Evolutionary conservation across 169 alveolate genomes (phyloP), one percentile per base, ranked within the genome.

Genomic region (Cryptosporidium parvum): DNA sequence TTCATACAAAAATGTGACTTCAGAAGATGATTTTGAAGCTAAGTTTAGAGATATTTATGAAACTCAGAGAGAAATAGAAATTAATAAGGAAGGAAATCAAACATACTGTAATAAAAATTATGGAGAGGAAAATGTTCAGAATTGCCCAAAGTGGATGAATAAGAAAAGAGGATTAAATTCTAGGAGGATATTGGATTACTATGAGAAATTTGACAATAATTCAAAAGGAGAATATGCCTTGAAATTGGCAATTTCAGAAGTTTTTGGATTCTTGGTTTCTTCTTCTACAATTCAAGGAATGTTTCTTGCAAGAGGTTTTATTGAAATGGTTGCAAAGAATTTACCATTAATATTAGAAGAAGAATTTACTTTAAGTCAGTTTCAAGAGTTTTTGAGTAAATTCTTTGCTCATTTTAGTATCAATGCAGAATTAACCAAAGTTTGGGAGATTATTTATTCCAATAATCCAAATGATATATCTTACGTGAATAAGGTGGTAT

Each of bases 241-340:
- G 37, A 80, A 80, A 56, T 33, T 80, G 68, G 89, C 89, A 42
- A 62, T 80, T 29, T 80, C 89, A 1, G 89, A 80, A n/a, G 59
- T 80, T 42, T 80, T 80, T 62, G 89, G 89, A n/a, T 80, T 80
- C 37, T 37, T 80, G 26, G 89, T 80, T 37, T 80, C 89, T n/a
- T 61, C 89, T 16, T 42, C 48, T 6, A 39, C 68, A 4, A 42
- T 62, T 16, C 72, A 59, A 67, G 89, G 89, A 14, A 80, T 80
- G 89, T 62, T 80, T 62, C 45, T 80, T 29, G 89, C 69, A 18
- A 80, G 89, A 42, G 72, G 80, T 5, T 80, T 80, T 80, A 26
- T 80, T 21, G 89, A 80, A 14, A 80, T 80, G 89, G 26, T 80
- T 48, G 89, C 89, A 37, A 80, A 65, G 42, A 80, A 80, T 80